phyloP scores from a whole-genome alignment of 805 yeast genomes.

The Kregervanrija pseudodelftensis region DNA sequence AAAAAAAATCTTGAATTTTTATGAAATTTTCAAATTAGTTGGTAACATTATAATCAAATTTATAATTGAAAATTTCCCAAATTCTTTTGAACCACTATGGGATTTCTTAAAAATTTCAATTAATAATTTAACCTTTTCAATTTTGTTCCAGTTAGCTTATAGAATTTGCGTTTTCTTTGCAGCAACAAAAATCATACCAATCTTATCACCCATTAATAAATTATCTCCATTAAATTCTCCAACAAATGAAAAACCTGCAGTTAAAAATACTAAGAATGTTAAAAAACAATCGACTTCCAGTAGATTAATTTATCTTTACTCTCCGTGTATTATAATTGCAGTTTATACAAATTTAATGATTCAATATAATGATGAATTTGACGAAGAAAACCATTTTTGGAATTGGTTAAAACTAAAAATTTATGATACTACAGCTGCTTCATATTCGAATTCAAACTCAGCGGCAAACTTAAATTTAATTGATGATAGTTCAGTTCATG shows the following conservation, averaged over 20 bases:
- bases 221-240: constrained; percentile 3
- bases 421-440: neutral
- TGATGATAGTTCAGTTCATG: constrained; percentile 32
- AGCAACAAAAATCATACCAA: constrained; percentile 89
- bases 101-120: constrained; percentile 45
- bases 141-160: constrained; percentile 73
- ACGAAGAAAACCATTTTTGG: constrained; percentile 39
- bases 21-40: constrained; percentile 20
- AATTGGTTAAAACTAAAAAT: constrained; percentile 18
- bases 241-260: constrained; percentile 2
- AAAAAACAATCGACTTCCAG: constrained; percentile 27
- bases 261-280: constrained; percentile 3
- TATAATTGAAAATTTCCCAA: constrained; percentile 45
- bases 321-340: constrained; percentile 91
- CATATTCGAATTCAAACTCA: neutral
- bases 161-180: constrained; percentile 80
- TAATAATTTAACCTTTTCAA: constrained; percentile 69
- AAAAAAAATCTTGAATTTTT: constrained; percentile 7
- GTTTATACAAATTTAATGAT: constrained; percentile 91
- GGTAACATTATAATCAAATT: constrained; percentile 28
- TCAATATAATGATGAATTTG: constrained; percentile 76
- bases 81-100: constrained; percentile 47
- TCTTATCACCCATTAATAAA: constrained; percentile 25
- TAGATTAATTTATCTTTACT: constrained; percentile 70
- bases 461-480: neutral